Conservation (phyloP, 1,284 basidiomycete species). For the Agaricales sp. region DNA sequence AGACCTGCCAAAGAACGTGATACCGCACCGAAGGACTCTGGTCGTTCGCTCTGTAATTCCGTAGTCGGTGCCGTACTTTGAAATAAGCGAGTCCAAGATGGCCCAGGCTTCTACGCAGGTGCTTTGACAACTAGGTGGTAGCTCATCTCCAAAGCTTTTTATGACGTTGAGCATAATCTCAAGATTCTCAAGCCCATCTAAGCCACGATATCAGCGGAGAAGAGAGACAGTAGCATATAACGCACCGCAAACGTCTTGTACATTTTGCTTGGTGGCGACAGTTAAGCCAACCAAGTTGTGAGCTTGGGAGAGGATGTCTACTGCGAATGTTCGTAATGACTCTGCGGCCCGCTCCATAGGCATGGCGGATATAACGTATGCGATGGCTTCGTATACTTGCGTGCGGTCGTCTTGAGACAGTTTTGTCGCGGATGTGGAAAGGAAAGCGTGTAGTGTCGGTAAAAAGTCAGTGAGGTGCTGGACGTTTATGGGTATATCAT, state of each 20-base stretch:
- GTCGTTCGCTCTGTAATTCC: slow-evolving; percentile 81
- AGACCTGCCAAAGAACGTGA: slow-evolving; percentile 71
- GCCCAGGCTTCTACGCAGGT: slow-evolving; percentile 78
- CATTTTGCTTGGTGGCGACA: slow-evolving; percentile 49
- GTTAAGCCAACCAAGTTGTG: slow-evolving; percentile 48
- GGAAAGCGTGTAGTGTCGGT: slow-evolving; percentile 86
- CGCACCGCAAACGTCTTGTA: slow-evolving; percentile 56
- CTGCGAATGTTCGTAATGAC: slow-evolving; percentile 77
- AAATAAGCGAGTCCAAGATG: slow-evolving; percentile 75
- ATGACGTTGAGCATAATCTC: slow-evolving; percentile 82
- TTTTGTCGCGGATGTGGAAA: slow-evolving; percentile 67
- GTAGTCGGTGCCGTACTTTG: slow-evolving; percentile 72
- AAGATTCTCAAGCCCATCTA: slow-evolving; percentile 81
- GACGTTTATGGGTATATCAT: slow-evolving; percentile 8
- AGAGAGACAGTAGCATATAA: slow-evolving; percentile 11
- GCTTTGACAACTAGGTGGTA: slow-evolving; percentile 72
- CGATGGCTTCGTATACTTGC: slow-evolving; percentile 92
- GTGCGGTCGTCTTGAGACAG: slow-evolving; percentile 82
- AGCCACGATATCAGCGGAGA: slow-evolving; percentile 12
- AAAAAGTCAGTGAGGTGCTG: slow-evolving; percentile 89
- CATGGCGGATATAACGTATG: slow-evolving; percentile 91
- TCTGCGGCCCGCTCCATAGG: slow-evolving; percentile 76
- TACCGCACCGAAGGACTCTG: slow-evolving; percentile 77
- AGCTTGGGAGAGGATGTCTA: slow-evolving; percentile 64
- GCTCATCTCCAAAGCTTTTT: slow-evolving; percentile 67